A percentile compares a stretch with the other conserved stretches of the same genome.
Conservation (phyloP, 805 yeast species). For the Metschnikowia reukaufii region DNA sequence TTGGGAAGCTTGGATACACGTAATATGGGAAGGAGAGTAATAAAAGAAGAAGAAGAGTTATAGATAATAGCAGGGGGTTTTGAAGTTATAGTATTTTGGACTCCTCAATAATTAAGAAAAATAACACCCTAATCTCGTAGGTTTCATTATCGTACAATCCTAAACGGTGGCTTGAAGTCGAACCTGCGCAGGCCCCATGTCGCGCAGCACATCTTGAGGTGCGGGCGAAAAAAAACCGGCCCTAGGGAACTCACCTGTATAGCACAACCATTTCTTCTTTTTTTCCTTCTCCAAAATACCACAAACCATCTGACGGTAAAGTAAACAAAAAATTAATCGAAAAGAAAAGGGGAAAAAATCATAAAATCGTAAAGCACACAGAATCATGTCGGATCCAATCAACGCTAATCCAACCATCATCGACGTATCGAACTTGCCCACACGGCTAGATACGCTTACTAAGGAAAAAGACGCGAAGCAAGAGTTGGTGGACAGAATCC, state of each 20-base stretch:
- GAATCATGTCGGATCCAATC: conserved; percentile 72
- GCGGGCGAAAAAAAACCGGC: background rate
- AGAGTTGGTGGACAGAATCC: conserved; percentile 28
- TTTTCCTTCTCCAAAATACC: background rate
- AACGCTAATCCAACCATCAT: conserved; percentile 90
- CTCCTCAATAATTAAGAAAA: no score
- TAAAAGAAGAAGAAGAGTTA: background rate
- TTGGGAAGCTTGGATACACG: no score
- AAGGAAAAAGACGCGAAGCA: conserved; percentile 15
- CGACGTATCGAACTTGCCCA: conserved; percentile 75
- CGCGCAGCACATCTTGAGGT: background rate
- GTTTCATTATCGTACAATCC: no score
- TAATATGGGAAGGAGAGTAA: no score
- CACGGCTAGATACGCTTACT: conserved; percentile 41
- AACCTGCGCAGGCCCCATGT: no score
- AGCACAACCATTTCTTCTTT: background rate
- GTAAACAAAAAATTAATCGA: no score
- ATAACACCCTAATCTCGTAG: no score
- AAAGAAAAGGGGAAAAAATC: no score
- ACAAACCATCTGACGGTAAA: background rate
- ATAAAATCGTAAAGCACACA: background rate
- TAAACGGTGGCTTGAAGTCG: no score
- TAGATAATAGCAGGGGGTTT: no score
- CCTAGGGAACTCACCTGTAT: background rate
- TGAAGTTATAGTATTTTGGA: no score